These are phyloP conservation scores for Albugo laibachii DNA, from an alignment of 352 stramenopile species.

Conservation along the genomic window DNA sequence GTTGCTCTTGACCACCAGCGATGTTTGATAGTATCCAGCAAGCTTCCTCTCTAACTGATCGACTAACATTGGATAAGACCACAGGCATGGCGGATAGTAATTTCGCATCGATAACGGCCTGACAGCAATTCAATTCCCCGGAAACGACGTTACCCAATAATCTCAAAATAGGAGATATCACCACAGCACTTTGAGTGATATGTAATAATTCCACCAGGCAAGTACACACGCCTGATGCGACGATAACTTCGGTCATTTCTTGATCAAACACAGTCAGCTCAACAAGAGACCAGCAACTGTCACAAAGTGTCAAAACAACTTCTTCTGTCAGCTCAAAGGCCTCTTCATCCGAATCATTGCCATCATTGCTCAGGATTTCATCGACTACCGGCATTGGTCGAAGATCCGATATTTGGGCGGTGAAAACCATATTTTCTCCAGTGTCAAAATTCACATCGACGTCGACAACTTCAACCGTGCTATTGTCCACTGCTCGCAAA, in stretches of 20 bases:
- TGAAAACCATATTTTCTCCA: constrained; percentile 64
- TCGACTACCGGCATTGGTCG: constrained; percentile 64
- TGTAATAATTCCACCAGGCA: constrained; percentile 65
- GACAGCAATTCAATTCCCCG: constrained; percentile 45
- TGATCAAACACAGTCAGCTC: constrained; percentile 63
- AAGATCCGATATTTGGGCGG: constrained; percentile 31
- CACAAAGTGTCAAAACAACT: constrained; percentile 69
- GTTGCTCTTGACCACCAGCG: constrained; percentile 43
- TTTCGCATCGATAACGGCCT: constrained; percentile 58
- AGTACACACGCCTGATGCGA: constrained; percentile 33
- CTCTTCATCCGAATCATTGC: constrained; percentile 43
- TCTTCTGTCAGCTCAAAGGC: constrained; percentile 54
- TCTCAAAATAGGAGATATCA: constrained; percentile 50
- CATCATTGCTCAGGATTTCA: constrained; percentile 55
- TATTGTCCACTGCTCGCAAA: constrained; percentile 50
- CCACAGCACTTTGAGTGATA: constrained; percentile 69
- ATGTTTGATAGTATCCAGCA: constrained; percentile 81
- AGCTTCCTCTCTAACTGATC: constrained; percentile 58
- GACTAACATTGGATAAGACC: constrained; percentile 63
- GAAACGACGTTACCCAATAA: constrained; percentile 73
- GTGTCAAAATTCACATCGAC: constrained; percentile 79
- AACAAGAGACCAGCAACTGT: constrained; percentile 69
- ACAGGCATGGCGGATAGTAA: constrained; percentile 63
- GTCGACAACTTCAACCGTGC: constrained; percentile 63
- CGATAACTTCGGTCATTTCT: constrained; percentile 36